Evolutionary conservation across 495 filamentous ascomycete species (phyloP), one percentile per base, ranked within the genome.

Genomic region (Neurospora sp.): DNA sequence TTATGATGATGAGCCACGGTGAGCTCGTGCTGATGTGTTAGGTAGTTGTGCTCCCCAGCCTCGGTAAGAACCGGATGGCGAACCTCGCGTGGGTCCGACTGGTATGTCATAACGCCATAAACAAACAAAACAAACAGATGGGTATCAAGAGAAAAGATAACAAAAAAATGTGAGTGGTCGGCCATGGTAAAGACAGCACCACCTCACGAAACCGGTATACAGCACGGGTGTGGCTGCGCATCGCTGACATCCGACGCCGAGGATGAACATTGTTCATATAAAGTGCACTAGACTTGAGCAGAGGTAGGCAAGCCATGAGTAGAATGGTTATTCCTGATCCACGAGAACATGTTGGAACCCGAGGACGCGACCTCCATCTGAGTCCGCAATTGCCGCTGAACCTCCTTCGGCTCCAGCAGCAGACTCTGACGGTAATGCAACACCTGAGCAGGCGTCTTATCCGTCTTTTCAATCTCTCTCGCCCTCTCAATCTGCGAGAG

Each of bases 371-470:
- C 54, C n/a, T 92, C 90, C 66, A 85, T 77, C 0, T 88, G 84
- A 5, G 87, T 86, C 4, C 80, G 82, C 62, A 85, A 80, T 31
- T 35, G 23, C 39, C 85, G 81, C 72, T 85, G 82, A 39, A 78
- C 80, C 74, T 96, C 94, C 48, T 93, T 85, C 9, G 96, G 96
- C 76, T 99, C 96, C 20, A 98, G 90, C 9, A 96, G 80, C 42
- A 97, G 83, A 39, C 93, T 97, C 73, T 96, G 93, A 71, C 96
- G 90, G 79, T 94, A 91, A 80, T 94, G 94, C 76, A 92, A 89
- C 41, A 87, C 88, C 79, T 96, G 93, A 4, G 94, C 88, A 18
- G 54, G 54, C 75, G 92, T 94, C 74, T 88, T 88, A 27, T 76
- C 80, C 4, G 76, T 71, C 77, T 94, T 89, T 74, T 96, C 93